phyloP scores from a whole-genome alignment of 768 basidiomycete species.

The Rhodosporidiobolus odoratus region DNA sequence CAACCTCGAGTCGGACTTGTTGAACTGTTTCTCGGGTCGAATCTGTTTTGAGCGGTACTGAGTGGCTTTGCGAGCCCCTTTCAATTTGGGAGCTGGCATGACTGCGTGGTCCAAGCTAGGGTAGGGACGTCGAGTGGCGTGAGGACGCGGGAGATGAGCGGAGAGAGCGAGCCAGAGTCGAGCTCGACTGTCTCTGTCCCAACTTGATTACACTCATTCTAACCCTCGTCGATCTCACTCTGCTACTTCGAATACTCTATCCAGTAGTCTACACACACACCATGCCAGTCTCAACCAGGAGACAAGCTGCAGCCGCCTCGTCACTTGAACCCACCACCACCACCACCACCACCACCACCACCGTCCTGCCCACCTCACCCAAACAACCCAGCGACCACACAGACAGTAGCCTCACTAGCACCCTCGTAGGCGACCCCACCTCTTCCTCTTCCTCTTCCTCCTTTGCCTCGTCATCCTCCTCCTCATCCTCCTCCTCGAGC shows the following conservation, averaged over 20 bases:
- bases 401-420: neutral
- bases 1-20: neutral
- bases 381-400: neutral
- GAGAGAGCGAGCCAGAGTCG: neutral
- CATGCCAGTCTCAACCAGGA: too few relatives aligned
- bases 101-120: neutral
- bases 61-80: slow-evolving; percentile 26
- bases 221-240: too few relatives aligned
- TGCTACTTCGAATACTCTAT: too few relatives aligned
- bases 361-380: too few relatives aligned
- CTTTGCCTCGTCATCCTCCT: neutral
- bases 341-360: too few relatives aligned
- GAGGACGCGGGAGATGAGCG: neutral
- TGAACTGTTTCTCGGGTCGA: slow-evolving; percentile 7
- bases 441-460: neutral
- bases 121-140: too few relatives aligned
- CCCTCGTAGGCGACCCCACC: neutral
- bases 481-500: neutral
- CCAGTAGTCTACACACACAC: too few relatives aligned
- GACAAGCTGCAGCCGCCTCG: too few relatives aligned
- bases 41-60: slow-evolving; percentile 18
- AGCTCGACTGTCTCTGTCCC: too few relatives aligned
- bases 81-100: slow-evolving; percentile 12
- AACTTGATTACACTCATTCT: too few relatives aligned
- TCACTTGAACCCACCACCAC: too few relatives aligned